These are phyloP conservation scores for Diaporthe amygdali DNA, from an alignment of 2,329 filamentous ascomycete genomes.

Conservation along the genomic window DNA sequence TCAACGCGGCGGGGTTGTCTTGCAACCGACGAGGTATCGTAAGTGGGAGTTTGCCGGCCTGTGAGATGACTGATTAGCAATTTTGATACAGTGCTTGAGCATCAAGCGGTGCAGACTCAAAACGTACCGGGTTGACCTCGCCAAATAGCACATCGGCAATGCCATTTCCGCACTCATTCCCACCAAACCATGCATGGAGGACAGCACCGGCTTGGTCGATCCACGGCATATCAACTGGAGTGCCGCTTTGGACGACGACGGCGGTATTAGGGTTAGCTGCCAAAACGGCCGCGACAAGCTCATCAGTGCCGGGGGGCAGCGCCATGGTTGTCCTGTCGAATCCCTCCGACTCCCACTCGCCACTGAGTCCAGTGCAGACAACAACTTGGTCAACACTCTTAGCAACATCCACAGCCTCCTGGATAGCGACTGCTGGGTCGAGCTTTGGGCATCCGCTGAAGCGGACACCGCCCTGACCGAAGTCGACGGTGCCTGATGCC, in stretches of 20 bases:
- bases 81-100: not conserved
- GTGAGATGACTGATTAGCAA: not conserved
- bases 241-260: constrained; percentile 66
- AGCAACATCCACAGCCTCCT: constrained; percentile 58
- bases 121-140: constrained; percentile 46
- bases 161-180: constrained; percentile 58
- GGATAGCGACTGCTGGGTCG: constrained; percentile 24
- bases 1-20: constrained; percentile 78
- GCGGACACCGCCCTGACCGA: constrained; percentile 34
- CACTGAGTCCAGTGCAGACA: constrained; percentile 63
- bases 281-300: constrained; percentile 55
- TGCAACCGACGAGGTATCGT: constrained; percentile 72
- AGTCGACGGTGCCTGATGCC: constrained; percentile 33
- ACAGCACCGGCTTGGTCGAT: constrained; percentile 42
- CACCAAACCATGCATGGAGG: constrained; percentile 31
- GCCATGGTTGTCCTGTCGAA: constrained; percentile 31
- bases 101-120: not conserved
- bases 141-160: constrained; percentile 55
- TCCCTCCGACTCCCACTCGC: constrained; percentile 42
- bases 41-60: constrained; percentile 74
- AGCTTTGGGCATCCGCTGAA: constrained; percentile 33
- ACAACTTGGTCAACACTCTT: constrained; percentile 62
- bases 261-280: constrained; percentile 62
- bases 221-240: constrained; percentile 62
- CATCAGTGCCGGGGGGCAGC: constrained; percentile 33